A percentile compares a stretch with the other conserved stretches of the same genome.
Evolutionary conservation across 1,284 basidiomycete species (phyloP).

Genomic region (Fomitopsis pinicola): DNA sequence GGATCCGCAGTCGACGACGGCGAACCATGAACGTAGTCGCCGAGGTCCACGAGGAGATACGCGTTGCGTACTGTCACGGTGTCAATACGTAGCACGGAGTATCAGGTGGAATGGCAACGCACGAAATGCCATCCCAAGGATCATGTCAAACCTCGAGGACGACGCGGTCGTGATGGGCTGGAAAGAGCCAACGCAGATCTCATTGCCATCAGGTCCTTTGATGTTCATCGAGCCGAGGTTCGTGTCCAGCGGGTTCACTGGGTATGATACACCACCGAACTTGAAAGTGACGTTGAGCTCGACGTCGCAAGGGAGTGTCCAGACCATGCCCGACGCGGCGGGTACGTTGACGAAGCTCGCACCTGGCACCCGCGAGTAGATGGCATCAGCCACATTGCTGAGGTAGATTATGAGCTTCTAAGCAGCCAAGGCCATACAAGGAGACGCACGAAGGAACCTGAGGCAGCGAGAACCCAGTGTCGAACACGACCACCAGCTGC

Average conservation of each 20-base stretch:
- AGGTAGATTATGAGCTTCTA: not conserved
- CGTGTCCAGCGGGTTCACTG: conserved; percentile 61
- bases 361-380: conserved; percentile 49
- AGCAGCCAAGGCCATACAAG: not conserved
- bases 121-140: conserved; percentile 79
- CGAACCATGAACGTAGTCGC: conserved; percentile 46
- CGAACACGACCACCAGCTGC: conserved; percentile 55
- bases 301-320: conserved; percentile 53
- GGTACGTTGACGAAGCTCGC: conserved; percentile 44
- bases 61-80: conserved; percentile 59
- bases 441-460: conserved; percentile 50
- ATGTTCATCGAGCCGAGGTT: conserved; percentile 28
- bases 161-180: conserved; percentile 59
- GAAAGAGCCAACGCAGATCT: conserved; percentile 38
- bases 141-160: conserved; percentile 61
- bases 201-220: conserved; percentile 17
- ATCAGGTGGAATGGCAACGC: conserved; percentile 25
- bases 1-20: conserved; percentile 34
- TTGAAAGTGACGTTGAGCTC: conserved; percentile 61
- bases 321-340: conserved; percentile 39
- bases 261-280: conserved; percentile 47
- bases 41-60: conserved; percentile 58
- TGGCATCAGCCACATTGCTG: conserved; percentile 49
- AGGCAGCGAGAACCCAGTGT: conserved; percentile 66
- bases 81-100: not conserved